A percentile compares a stretch with the other conserved stretches of the same genome.
Conservation (phyloP, 2,329 filamentous ascomycete species). For the Colletotrichum spinosum region DNA sequence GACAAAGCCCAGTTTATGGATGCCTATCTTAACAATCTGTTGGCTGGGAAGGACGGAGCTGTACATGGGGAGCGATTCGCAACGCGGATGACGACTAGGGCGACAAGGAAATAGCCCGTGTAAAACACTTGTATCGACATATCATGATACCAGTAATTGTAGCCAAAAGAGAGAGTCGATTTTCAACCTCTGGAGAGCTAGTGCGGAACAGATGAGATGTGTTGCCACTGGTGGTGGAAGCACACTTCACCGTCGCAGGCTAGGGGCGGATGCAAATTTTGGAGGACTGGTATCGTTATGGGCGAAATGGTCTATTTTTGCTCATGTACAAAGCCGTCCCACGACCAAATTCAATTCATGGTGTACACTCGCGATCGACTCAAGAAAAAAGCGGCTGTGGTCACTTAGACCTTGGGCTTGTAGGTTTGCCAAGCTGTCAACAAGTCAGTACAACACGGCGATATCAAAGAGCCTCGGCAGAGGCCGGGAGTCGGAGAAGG, state of each 20-base stretch:
- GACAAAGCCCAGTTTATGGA: constrained; percentile 60
- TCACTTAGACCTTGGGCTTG: constrained; percentile 56
- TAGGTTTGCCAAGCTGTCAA: constrained; percentile 62
- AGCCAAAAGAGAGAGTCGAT: neutral
- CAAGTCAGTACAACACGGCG: constrained; percentile 38
- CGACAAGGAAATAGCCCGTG: constrained; percentile 3
- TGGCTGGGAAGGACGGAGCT: constrained; percentile 46
- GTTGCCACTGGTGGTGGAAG: too few species aligned
- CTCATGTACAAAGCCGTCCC: constrained; percentile 47
- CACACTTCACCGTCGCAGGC: too few species aligned
- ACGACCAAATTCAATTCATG: constrained; percentile 39
- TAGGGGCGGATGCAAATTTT: neutral
- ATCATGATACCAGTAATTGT: constrained; percentile 34
- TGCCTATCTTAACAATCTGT: constrained; percentile 55
- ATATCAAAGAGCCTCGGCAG: neutral
- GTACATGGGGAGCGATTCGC: constrained; percentile 2
- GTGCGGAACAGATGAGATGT: too few species aligned
- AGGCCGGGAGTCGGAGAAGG: neutral
- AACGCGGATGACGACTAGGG: neutral
- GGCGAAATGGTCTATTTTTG: constrained; percentile 47
- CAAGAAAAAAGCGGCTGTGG: constrained; percentile 20
- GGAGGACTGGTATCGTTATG: constrained; percentile 11
- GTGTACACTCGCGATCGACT: constrained; percentile 33
- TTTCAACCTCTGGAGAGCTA: too few species aligned
- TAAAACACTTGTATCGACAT: constrained; percentile 22